These are phyloP conservation scores for Alloteropsis semialata DNA, from an alignment of 176 grass and related monocot species.

Conservation along the genomic window DNA sequence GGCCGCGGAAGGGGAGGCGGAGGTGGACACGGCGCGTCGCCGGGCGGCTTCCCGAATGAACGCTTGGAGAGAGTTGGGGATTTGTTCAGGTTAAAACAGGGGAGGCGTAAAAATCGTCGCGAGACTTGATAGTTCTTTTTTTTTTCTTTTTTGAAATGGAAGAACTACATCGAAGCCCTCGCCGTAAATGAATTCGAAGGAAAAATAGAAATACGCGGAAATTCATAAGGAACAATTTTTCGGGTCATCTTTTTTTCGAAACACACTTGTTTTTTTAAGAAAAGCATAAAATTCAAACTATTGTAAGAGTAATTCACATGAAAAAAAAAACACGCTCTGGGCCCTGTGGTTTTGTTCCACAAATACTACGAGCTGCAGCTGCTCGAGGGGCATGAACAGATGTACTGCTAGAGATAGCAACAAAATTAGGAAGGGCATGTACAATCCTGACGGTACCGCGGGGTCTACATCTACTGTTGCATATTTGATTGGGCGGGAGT, in stretches of 20 bases:
- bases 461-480: too few species aligned
- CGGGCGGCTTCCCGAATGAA: slow-evolving; percentile 25
- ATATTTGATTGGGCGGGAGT: too few species aligned
- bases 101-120: neutral
- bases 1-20: neutral
- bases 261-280: neutral
- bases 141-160: neutral
- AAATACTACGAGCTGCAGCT: too few species aligned
- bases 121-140: neutral
- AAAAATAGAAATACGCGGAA: neutral
- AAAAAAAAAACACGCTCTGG: neutral
- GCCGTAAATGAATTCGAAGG: neutral
- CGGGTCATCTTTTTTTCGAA: too few species aligned
- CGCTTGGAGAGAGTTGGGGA: neutral
- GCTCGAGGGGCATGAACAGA: too few species aligned
- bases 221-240: neutral
- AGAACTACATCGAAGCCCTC: neutral
- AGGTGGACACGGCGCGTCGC: slow-evolving; percentile 24
- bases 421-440: too few species aligned
- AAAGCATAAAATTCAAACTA: neutral
- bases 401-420: too few species aligned
- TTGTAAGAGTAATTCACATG: too few species aligned
- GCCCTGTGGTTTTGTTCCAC: neutral
- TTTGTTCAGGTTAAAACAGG: neutral
- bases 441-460: too few species aligned